A percentile compares a stretch with the other conserved stretches of the same genome.
phyloP scores from a whole-genome alignment of 495 filamentous ascomycete genomes.

The Hyaloscypha finlandica region DNA sequence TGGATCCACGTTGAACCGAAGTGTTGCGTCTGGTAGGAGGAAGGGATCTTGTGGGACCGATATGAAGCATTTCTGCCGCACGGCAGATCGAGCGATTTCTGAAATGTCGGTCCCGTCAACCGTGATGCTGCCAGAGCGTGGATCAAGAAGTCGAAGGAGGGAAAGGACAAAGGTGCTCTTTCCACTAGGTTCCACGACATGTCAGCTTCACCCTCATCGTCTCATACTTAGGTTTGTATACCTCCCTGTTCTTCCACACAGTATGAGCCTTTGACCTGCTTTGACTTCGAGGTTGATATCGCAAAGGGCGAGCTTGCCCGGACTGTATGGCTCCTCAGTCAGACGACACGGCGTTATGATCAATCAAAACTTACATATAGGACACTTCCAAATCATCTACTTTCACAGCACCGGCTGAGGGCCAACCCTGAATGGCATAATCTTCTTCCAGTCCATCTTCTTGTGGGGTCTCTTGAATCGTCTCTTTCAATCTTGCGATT shows the following conservation, averaged over 20 bases:
- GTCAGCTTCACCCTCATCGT: neutral
- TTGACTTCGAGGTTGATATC: conserved; percentile 33
- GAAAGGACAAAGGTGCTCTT: conserved; percentile 39
- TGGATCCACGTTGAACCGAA: conserved; percentile 58
- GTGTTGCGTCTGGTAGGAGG: conserved; percentile 55
- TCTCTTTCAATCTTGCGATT: conserved; percentile 37
- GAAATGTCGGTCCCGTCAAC: conserved; percentile 36
- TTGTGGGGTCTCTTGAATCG: conserved; percentile 5
- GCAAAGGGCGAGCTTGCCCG: neutral
- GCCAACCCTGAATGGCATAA: conserved; percentile 34
- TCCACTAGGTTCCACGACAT: conserved; percentile 4
- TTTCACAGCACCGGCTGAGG: conserved; percentile 44
- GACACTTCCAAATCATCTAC: conserved; percentile 48
- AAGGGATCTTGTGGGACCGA: conserved; percentile 62
- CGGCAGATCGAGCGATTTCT: neutral
- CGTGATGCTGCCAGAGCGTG: conserved; percentile 19
- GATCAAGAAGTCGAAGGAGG: conserved; percentile 40
- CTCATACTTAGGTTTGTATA: neutral
- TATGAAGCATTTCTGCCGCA: conserved; percentile 37
- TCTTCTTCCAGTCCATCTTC: conserved; percentile 4
- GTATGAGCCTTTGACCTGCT: conserved; percentile 29
- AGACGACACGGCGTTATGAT: neutral
- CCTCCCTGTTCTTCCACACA: conserved; percentile 28
- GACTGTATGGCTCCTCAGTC: neutral
- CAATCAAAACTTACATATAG: conserved; percentile 22